Conservation (phyloP, 352 stramenopile species). For the Phytopythium vexans region DNA sequence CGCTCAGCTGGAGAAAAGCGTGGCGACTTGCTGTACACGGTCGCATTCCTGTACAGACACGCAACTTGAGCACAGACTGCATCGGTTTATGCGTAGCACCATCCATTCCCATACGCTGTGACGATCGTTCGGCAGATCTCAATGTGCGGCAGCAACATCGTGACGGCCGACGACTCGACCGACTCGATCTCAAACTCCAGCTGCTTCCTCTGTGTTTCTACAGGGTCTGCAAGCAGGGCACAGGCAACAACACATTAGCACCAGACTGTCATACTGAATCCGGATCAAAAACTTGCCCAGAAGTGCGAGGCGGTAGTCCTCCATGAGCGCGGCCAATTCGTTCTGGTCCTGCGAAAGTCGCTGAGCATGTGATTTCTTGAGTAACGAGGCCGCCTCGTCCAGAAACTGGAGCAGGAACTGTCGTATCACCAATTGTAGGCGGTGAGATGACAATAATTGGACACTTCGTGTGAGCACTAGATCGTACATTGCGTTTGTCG, state of each 20-base stretch:
- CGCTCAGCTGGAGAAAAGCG: constrained; percentile 24
- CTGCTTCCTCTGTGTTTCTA: constrained; percentile 29
- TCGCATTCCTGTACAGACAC: constrained; percentile 28
- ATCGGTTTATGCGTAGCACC: background rate
- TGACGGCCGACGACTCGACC: constrained; percentile 45
- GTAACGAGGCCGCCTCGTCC: constrained; percentile 28
- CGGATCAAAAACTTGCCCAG: constrained; percentile 14
- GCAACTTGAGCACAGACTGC: background rate
- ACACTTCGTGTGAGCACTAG: background rate
- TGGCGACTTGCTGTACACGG: constrained; percentile 17
- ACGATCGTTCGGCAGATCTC: constrained; percentile 56
- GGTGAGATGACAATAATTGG: background rate
- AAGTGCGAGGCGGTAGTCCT: constrained; percentile 24
- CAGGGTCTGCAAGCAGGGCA: constrained; percentile 19
- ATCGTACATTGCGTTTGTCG: constrained; percentile 15
- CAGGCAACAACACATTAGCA: background rate
- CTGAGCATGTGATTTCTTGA: constrained; percentile 34
- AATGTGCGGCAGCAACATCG: constrained; percentile 48
- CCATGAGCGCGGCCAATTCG: constrained; percentile 25
- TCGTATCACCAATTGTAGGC: background rate
- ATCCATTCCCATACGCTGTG: constrained; percentile 35
- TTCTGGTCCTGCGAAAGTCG: constrained; percentile 24
- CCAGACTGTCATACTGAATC: background rate
- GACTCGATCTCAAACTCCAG: constrained; percentile 31
- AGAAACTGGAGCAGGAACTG: constrained; percentile 31